Evolutionary conservation across 768 basidiomycete genomes (phyloP), one percentile per base, ranked within the genome.

Genomic region (Podaxis rugospora): DNA sequence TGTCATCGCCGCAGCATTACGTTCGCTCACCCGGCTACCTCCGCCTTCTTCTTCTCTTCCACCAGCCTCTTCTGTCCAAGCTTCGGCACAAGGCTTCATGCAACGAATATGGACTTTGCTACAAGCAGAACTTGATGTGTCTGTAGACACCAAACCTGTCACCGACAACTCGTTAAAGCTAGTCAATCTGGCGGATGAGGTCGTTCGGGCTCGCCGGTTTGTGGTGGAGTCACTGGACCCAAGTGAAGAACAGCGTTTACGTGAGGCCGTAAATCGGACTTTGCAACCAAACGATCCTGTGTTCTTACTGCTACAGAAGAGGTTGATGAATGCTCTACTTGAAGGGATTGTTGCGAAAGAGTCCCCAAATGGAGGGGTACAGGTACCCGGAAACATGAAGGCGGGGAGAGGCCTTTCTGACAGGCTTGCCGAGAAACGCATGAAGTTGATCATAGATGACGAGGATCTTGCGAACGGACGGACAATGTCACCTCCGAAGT

Each of bases 121-220:
- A 21, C 54, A 64, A 51, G 46, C 56, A 39, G 56, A 56, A 35
- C 59, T 73, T 44, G 71, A 71, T 39, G 56, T 25, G 36, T 39
- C 25, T 16, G 40, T 10, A 61, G 66, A 59, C 47, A 61, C 46
- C 27, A 66, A 36, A 55, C 53, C 27, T 67, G 67, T 72, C 0
- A 46, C 46, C 21, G 53, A 55, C 16, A 44, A 50, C n/a, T 70
- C 72, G 18, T 86, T 85, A 16, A 88, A 86, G 66, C 69, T 90
- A 39, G 68, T 85, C 50, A 85, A 91, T 68, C 80, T 92, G 25
- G 87, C 86, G 0, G 90, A 91, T 66, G 90, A 92, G 68, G 84
- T 91, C 49, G 69, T 90, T 32, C 84, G 80, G 23, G 83, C 83
- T 4, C 79, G 79, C 32, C 71, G 73, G 28, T 68, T 72, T 18